These are phyloP conservation scores for Calamus simplicifolius DNA, from an alignment of 176 grass and related monocot species.

Conservation along the genomic window DNA sequence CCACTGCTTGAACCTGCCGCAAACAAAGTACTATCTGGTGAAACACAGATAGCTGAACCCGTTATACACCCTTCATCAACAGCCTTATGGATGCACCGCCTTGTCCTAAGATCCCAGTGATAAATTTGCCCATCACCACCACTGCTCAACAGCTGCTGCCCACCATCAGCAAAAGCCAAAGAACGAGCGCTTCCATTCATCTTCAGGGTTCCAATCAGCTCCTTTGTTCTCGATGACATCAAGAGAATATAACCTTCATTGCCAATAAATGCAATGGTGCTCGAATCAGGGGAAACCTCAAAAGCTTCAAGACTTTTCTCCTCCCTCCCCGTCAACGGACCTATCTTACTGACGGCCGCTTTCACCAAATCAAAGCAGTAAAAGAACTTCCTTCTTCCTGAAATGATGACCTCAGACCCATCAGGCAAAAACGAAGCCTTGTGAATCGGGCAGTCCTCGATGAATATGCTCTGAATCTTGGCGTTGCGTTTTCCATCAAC, in stretches of 20 bases:
- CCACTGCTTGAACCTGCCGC: slow-evolving; percentile 61
- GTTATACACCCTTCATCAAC: slow-evolving; percentile 57
- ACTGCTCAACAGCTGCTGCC: slow-evolving; percentile 56
- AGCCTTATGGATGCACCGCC: slow-evolving; percentile 70
- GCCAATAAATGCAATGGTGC: slow-evolving; percentile 67
- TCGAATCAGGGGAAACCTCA: slow-evolving; percentile 84
- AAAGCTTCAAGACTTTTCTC: slow-evolving; percentile 77
- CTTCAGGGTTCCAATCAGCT: slow-evolving; percentile 77
- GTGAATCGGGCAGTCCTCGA: slow-evolving; percentile 52
- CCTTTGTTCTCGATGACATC: slow-evolving; percentile 68
- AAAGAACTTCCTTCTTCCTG: slow-evolving; percentile 76
- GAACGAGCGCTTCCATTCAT: slow-evolving; percentile 69
- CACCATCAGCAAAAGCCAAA: slow-evolving; percentile 61
- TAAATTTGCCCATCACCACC: slow-evolving; percentile 75
- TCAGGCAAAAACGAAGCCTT: slow-evolving; percentile 77
- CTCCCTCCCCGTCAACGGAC: slow-evolving; percentile 63
- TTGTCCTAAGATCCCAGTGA: slow-evolving; percentile 76
- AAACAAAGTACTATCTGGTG: slow-evolving; percentile 46
- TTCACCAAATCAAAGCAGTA: slow-evolving; percentile 84
- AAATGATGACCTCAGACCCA: slow-evolving; percentile 68
- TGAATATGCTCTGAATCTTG: slow-evolving; percentile 68
- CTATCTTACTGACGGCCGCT: slow-evolving; percentile 48
- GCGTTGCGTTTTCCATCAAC: slow-evolving; percentile 73
- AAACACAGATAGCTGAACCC: slow-evolving; percentile 48
- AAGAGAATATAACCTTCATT: slow-evolving; percentile 83